These are phyloP conservation scores for Neonectria sp. DNA, from an alignment of 2,329 filamentous ascomycete genomes.

Conservation along the genomic window DNA sequence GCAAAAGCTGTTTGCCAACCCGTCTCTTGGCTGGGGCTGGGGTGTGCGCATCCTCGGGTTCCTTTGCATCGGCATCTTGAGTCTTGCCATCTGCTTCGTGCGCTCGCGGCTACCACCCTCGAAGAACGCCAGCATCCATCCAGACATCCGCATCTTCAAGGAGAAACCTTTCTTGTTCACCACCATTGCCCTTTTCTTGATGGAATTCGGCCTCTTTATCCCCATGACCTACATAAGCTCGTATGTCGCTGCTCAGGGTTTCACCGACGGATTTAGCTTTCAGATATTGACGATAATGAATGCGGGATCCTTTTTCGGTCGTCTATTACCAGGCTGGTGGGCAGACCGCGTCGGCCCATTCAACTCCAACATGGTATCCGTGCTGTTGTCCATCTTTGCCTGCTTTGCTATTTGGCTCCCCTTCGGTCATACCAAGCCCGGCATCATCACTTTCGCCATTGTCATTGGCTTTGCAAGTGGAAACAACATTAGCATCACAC, in stretches of 20 bases:
- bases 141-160: constrained; percentile 6
- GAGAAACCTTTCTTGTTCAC: constrained; percentile 67
- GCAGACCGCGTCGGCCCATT: constrained; percentile 83
- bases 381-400: constrained; percentile 68
- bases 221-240: constrained; percentile 83
- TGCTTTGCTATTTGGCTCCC: constrained; percentile 81
- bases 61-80: constrained; percentile 6
- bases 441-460: constrained; percentile 72
- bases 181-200: constrained; percentile 73
- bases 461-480: constrained; percentile 78
- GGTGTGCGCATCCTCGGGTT: constrained; percentile 13
- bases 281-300: constrained; percentile 84
- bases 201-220: constrained; percentile 79
- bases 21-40: constrained; percentile 21
- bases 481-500: constrained; percentile 76
- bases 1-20: constrained; percentile 14
- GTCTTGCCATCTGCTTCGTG: constrained; percentile 5
- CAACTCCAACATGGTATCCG: constrained; percentile 79
- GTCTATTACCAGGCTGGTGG: constrained; percentile 79
- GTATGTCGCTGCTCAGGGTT: constrained; percentile 67
- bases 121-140: constrained; percentile 14
- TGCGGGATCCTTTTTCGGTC: constrained; percentile 80
- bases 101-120: constrained; percentile 9
- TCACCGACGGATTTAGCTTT: constrained; percentile 74
- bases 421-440: constrained; percentile 43